Base-by-base conservation (phyloP, 179 eudicot species). In the Silene vulgaris region DNA sequence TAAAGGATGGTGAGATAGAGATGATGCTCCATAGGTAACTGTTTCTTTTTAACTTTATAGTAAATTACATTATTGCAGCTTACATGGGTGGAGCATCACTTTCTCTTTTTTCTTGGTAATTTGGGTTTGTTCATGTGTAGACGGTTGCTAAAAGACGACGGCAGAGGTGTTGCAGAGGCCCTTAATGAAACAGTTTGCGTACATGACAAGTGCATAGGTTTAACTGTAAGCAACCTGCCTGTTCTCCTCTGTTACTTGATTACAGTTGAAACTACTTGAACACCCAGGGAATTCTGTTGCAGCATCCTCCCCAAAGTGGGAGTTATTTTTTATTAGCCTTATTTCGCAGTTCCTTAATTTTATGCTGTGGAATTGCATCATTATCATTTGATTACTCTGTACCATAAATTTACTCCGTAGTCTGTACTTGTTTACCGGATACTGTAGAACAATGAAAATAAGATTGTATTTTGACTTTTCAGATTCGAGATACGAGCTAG, bases 11-110 rank as follows among this genome's bases (percentile, higher is more conserved):
- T 61, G 88, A 96, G 76, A 52, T 93, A 77, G 99, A 96, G 86
- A 80, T 96, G 79, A 96, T 96, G 99, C 92, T 96, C 56, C 99
- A 96, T 73, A 87, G 99, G 99, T 96, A 75, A n/a, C 65, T 73
- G 50, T 21, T 50, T 17, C 7, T 54, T 14, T 54, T 7, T n/a
- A 14, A 2, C 73, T 26, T 13, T 48, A 69, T 45, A 48, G 3
- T 20, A 8, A 45, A 5, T 69, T 19, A 45, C 32, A 45, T 48
- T 48, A 21, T 23, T 69, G 59, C 35, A 20, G 17, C 64, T 63
- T 32, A 26, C 19, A 14, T 1, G 8, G 32, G 14, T 37, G 43
- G 56, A 72, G 57, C 16, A 40, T 11, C 6, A 65, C 20, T 62
- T 50, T 37, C 20, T 50, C 63, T 69, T 52, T 60, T 20, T 21